phyloP scores from a whole-genome alignment of 163 green algal genomes.

The Chlorella variabilis region DNA sequence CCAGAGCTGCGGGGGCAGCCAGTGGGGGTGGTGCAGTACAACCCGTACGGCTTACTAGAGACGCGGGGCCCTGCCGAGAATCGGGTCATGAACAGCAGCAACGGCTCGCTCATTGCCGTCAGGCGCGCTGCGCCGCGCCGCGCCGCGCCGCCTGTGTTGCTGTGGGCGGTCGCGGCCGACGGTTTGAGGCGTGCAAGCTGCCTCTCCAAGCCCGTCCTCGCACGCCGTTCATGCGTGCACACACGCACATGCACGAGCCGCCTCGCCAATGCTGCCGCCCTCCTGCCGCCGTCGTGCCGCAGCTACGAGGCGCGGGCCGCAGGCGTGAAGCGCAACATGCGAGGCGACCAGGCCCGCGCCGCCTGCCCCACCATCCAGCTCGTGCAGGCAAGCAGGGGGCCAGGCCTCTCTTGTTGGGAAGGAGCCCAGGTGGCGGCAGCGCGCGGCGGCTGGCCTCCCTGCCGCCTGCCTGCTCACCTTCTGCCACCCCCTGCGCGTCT shows the following conservation, averaged over 20 bases:
- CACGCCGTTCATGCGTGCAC: too few relatives aligned
- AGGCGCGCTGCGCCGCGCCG: slow-evolving; percentile 65
- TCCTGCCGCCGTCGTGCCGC: background rate
- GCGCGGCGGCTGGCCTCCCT: too few relatives aligned
- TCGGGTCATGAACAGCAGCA: slow-evolving; percentile 56
- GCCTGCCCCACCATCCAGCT: slow-evolving; percentile 76
- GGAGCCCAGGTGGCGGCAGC: too few relatives aligned
- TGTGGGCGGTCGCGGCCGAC: too few relatives aligned
- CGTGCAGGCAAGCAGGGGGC: slow-evolving; percentile 67
- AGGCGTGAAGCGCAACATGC: slow-evolving; percentile 84
- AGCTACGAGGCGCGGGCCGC: slow-evolving; percentile 56
- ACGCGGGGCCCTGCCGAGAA: slow-evolving; percentile 49
- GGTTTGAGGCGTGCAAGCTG: too few relatives aligned
- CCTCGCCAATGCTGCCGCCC: background rate
- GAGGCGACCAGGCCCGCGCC: slow-evolving; percentile 67
- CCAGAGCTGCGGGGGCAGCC: slow-evolving; percentile 39
- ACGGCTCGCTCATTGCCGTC: slow-evolving; percentile 81
- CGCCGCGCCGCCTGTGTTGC: too few relatives aligned
- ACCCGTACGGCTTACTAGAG: slow-evolving; percentile 65
- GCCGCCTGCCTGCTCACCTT: too few relatives aligned
- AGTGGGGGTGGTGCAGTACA: slow-evolving; percentile 69
- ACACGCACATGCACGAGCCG: too few relatives aligned
- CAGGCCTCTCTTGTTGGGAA: too few relatives aligned
- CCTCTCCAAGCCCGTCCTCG: too few relatives aligned
- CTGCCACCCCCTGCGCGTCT: too few relatives aligned